A percentile compares a stretch with the other conserved stretches of the same genome.
Evolutionary conservation across 306 rosid species (phyloP).

Genomic region (Vigna radiata): DNA sequence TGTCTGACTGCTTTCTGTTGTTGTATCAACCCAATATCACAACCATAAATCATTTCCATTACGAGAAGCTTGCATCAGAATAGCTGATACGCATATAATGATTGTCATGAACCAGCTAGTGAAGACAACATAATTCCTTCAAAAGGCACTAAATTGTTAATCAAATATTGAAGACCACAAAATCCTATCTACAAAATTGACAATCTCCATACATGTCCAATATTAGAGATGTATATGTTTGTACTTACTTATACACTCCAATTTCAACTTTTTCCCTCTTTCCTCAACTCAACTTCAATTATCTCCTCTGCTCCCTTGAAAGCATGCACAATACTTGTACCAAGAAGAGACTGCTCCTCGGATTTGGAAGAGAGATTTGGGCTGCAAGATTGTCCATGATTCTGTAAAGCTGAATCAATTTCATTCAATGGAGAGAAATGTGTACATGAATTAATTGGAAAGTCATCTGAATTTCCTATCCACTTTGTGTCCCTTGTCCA

Average conservation of each 20-base stretch:
- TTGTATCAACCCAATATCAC: slow-evolving; percentile 92
- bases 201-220: slow-evolving; percentile 11
- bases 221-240: not conserved
- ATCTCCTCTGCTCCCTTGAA: slow-evolving; percentile 58
- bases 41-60: slow-evolving; percentile 97
- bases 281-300: slow-evolving; percentile 79
- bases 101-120: slow-evolving; percentile 73
- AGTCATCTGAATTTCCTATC: slow-evolving; percentile 69
- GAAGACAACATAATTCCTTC: slow-evolving; percentile 82
- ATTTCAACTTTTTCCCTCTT: slow-evolving; percentile 88
- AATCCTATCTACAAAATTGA: slow-evolving; percentile 14
- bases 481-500: slow-evolving; percentile 89
- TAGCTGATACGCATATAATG: slow-evolving; percentile 76
- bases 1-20: slow-evolving; percentile 58
- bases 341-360: slow-evolving; percentile 47
- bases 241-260: slow-evolving; percentile 80
- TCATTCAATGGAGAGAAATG: slow-evolving; percentile 73
- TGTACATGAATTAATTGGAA: slow-evolving; percentile 63
- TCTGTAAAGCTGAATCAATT: slow-evolving; percentile 57
- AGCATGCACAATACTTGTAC: slow-evolving; percentile 42
- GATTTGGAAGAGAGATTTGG: slow-evolving; percentile 45
- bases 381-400: slow-evolving; percentile 55
- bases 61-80: slow-evolving; percentile 94
- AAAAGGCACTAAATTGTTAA: slow-evolving; percentile 37
- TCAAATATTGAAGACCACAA: slow-evolving; percentile 20